Base-by-base conservation (phyloP, 306 rosid species). In the Inga leiocalycina region DNA sequence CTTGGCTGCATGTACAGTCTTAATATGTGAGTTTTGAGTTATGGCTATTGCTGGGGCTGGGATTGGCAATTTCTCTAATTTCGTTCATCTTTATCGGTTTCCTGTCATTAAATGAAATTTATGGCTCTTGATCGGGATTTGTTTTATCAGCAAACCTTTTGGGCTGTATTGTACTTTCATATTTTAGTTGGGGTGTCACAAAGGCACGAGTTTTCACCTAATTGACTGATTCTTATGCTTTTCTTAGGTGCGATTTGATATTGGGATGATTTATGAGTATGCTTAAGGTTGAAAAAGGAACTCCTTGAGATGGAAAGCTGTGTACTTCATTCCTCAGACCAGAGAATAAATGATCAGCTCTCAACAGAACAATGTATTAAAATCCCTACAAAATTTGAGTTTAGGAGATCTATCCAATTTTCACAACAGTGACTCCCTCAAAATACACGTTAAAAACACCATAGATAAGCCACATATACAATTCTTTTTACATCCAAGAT, bases 261-360 rank as follows among this genome's bases (percentile, higher is more conserved):
- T 48, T 82, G 81, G 48, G 74, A 41, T 82, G 44, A 49, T 56
- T 37, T 73, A 43, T 76, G 13, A 64, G 52, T 39, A 71, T 45
- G 68, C 30, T 59, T 51, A 15, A 30, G 52, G 39, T 81, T 62
- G 39, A 37, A 48, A 46, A 24, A 24, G 39, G 49, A 15, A 59
- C 70, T 71, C 59, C 30, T 71, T 22, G 77, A 24, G 43, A 20
- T 66, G 39, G 71, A 46, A 54, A 74, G 46, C 43, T 37, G 15
- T 35, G 1, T 10, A 49, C 77, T 39, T 76, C 17, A 7, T 37
- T 65, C 4, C 39, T 27, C 39, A 64, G 3, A 64, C 9, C 41
- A 64, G 19, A 30, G 15, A 62, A 62, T 10, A 24, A 24, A 30
- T 11, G 39, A 64, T 24, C 34, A 13, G 39, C 39, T 64, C 70